These are phyloP conservation scores for Sungouiella blattae DNA, from an alignment of 805 yeast genomes.

Conservation along the genomic window DNA sequence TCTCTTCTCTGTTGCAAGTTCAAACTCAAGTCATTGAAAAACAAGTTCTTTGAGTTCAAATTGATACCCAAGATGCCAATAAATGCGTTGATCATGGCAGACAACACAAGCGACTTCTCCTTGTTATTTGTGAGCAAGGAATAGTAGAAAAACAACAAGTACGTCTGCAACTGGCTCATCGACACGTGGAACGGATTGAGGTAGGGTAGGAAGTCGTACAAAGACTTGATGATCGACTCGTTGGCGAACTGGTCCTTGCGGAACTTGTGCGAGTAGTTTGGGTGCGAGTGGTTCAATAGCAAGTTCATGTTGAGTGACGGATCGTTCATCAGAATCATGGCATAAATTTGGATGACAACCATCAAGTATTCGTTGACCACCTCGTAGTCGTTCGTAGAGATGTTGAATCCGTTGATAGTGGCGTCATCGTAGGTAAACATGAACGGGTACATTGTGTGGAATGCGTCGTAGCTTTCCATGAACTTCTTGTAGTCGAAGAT, in stretches of 20 bases:
- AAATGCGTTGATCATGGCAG: slow-evolving; percentile 39
- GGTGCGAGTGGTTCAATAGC: slow-evolving; percentile 35
- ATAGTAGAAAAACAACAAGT: slow-evolving; percentile 46
- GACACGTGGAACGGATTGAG: slow-evolving; percentile 48
- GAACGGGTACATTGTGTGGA: slow-evolving; percentile 46
- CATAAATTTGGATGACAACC: slow-evolving; percentile 46
- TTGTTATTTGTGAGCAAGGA: slow-evolving; percentile 42
- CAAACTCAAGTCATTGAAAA: slow-evolving; percentile 46
- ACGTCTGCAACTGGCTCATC: slow-evolving; percentile 47
- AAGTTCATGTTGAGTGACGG: slow-evolving; percentile 41
- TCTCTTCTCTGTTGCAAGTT: slow-evolving; percentile 33
- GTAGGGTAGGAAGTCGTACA: slow-evolving; percentile 44
- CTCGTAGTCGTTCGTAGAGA: slow-evolving; percentile 38
- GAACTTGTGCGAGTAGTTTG: slow-evolving; percentile 21
- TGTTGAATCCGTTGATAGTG: slow-evolving; percentile 45
- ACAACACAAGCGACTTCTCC: slow-evolving; percentile 36
- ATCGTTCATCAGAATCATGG: slow-evolving; percentile 51
- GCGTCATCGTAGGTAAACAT: slow-evolving; percentile 46
- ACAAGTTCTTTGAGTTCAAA: slow-evolving; percentile 36
- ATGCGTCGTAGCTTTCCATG: slow-evolving; percentile 48
- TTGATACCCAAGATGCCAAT: slow-evolving; percentile 43
- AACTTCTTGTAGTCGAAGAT: slow-evolving; percentile 51
- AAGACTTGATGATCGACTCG: slow-evolving; percentile 29
- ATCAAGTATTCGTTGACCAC: slow-evolving; percentile 41
- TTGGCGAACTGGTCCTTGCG: slow-evolving; percentile 9